phyloP scores from a whole-genome alignment of 805 yeast species.

The Candida sonorensis region DNA sequence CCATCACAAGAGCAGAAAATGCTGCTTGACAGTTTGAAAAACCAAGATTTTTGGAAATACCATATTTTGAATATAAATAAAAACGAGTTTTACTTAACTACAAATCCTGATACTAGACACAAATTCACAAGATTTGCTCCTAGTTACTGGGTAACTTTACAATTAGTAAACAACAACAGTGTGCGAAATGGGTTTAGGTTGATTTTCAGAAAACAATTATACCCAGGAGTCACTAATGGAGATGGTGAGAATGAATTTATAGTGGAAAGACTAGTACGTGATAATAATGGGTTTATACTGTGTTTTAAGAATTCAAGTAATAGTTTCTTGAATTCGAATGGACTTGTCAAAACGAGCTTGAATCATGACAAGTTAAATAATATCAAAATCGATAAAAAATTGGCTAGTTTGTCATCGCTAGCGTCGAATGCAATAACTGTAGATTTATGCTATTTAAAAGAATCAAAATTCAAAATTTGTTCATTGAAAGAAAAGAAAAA shows the following conservation, averaged over 20 bases:
- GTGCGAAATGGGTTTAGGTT: conserved; percentile 25
- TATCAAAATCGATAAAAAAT: too few relatives aligned
- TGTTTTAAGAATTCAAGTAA: too few relatives aligned
- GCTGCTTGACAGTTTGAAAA: conserved; percentile 2
- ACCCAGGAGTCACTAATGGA: conserved; percentile 7
- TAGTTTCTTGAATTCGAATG: too few relatives aligned
- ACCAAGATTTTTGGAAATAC: conserved; percentile 48
- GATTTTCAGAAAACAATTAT: conserved; percentile 22
- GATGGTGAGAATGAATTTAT: conserved; percentile 11
- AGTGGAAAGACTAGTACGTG: conserved; percentile 22
- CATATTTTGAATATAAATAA: conserved; percentile 50
- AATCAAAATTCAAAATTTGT: conserved; percentile 16
- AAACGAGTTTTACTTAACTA: conserved; percentile 49
- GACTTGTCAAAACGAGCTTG: too few relatives aligned
- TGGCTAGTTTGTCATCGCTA: too few relatives aligned
- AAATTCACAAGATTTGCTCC: conserved; percentile 55
- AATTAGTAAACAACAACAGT: conserved; percentile 10
- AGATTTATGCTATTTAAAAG: too few relatives aligned
- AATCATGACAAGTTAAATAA: too few relatives aligned
- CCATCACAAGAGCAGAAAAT: neutral
- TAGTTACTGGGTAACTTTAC: conserved; percentile 46
- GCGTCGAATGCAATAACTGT: too few relatives aligned
- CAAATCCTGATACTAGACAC: conserved; percentile 60
- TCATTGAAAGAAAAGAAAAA: conserved; percentile 19
- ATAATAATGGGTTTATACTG: too few relatives aligned